Evolutionary conservation across 768 basidiomycete species (phyloP).

Genomic region (Tricholoma matsutake): DNA sequence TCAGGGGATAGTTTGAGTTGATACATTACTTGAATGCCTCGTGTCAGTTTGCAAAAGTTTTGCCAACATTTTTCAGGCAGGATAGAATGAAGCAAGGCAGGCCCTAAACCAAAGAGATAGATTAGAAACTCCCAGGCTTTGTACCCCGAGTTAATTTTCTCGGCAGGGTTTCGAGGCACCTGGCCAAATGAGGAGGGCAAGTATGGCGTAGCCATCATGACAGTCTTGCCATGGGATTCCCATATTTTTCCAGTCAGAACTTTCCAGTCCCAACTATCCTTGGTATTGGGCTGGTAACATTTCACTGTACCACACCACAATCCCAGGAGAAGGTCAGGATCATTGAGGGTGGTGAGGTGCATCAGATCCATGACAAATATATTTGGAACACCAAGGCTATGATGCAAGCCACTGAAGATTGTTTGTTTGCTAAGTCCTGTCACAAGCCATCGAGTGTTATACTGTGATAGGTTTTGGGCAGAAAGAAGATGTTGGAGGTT

Average conservation of each 20-base stretch:
- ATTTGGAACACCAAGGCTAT: too few relatives aligned
- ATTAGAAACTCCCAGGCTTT: too few relatives aligned
- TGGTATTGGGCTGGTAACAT: slow-evolving; percentile 16
- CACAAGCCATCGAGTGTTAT: background rate
- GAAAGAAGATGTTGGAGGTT: slow-evolving; percentile 4
- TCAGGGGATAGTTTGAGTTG: slow-evolving; percentile 7
- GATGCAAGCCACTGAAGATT: slow-evolving; percentile 8
- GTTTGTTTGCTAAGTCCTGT: background rate
- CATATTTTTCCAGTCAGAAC: slow-evolving; percentile 27
- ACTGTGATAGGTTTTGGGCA: slow-evolving; percentile 1
- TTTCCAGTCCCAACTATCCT: slow-evolving; percentile 29
- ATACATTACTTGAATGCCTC: slow-evolving; percentile 19
- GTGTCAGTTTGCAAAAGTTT: slow-evolving; percentile 27
- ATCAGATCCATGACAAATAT: too few relatives aligned
- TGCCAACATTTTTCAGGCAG: slow-evolving; percentile 20
- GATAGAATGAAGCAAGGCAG: too few relatives aligned
- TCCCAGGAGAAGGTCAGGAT: too few relatives aligned
- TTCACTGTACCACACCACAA: slow-evolving; percentile 30
- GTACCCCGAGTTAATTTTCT: too few relatives aligned
- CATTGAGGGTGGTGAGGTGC: too few relatives aligned
- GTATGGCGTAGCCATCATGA: slow-evolving; percentile 10
- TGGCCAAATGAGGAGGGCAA: slow-evolving; percentile 29
- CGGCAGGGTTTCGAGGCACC: too few relatives aligned
- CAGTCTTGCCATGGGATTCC: slow-evolving; percentile 29
- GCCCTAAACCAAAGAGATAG: slow-evolving; percentile 15